Percentiles rank a stretch among this genome's conserved stretches.
These are phyloP conservation scores for Fusarium mexicanum DNA, from an alignment of 2,329 filamentous ascomycete genomes.

Conservation along the genomic window DNA sequence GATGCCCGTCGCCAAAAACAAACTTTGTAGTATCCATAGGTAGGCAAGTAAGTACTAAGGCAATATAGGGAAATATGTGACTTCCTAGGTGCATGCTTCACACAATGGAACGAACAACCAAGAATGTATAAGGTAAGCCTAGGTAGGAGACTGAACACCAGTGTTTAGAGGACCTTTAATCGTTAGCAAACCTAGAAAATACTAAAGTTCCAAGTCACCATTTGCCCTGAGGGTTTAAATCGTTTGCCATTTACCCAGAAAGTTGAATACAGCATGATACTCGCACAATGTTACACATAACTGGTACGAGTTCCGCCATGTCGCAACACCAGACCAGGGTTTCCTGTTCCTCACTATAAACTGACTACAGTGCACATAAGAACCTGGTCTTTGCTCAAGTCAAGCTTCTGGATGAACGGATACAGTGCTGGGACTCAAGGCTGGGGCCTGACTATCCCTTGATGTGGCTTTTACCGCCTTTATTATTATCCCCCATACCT, in stretches of 20 bases:
- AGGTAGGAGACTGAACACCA: neutral
- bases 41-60: neutral
- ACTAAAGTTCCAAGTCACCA: no score
- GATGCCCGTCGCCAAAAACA: neutral
- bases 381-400: neutral
- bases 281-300: slow-evolving; percentile 14
- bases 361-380: neutral
- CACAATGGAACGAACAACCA: neutral
- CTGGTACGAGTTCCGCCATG: neutral
- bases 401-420: neutral
- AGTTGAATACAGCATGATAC: neutral
- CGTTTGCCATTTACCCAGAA: neutral
- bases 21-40: neutral
- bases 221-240: neutral
- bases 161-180: neutral
- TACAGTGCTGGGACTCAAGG: neutral
- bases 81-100: neutral
- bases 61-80: neutral
- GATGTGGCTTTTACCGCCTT: slow-evolving; percentile 13
- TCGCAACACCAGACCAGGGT: neutral
- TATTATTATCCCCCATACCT: neutral
- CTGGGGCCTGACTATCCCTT: neutral
- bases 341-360: neutral
- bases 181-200: neutral
- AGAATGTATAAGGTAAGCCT: neutral